Evolutionary conservation across 2,329 filamentous ascomycete species (phyloP), one percentile per base, ranked within the genome.

Genomic region (Beauveria rudraprayagi): DNA sequence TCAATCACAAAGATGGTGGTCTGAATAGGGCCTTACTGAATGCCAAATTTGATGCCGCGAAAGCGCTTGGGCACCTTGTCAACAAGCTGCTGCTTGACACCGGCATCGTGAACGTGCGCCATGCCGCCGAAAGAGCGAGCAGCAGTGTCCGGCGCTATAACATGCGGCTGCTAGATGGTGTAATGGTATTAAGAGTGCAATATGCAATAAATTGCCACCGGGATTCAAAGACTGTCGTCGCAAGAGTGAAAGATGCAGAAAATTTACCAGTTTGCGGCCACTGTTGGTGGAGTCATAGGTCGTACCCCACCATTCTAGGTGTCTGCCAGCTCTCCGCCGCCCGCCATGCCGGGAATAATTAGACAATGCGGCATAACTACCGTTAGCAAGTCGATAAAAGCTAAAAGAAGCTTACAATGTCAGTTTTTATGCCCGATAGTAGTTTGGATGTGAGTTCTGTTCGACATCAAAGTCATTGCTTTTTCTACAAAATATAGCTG

Each of bases 1-100:
- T 24, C 19, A 14, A n/a, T 26, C 16, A 30, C 11, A 5, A 24
- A 10, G 61, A 50, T 16, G 55, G 51, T 14, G 26, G 5, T 19
- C 4, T 41, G 34, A 16, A 40, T 16, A 19, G 24, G 40, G 40
- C 22, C 47, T 24, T 56, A 58, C 87, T 96, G 85, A 64, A 97
- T 90, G 70, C 93, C 93, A 75, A 97, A 97, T 72, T 96, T 92
- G 73, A 97, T 84, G 71, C 92, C 89, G 73, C 89, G 92, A 79
- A 97, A 95, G 70, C 91, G 89, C 79, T 96, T 96, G 40, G 93
- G 93, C 61, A 91, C 82, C 72, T 87, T 87, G 76, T 97, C 92
- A 59, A 91, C 84, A 72, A 97, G 88, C 83, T 96, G 92, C 79
- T 91, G 86, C 81, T 97, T 97, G 69, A 86, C 73, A 34, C 77